phyloP scores from a whole-genome alignment of 495 filamentous ascomycete species.

The Penicillium tannophilum region DNA sequence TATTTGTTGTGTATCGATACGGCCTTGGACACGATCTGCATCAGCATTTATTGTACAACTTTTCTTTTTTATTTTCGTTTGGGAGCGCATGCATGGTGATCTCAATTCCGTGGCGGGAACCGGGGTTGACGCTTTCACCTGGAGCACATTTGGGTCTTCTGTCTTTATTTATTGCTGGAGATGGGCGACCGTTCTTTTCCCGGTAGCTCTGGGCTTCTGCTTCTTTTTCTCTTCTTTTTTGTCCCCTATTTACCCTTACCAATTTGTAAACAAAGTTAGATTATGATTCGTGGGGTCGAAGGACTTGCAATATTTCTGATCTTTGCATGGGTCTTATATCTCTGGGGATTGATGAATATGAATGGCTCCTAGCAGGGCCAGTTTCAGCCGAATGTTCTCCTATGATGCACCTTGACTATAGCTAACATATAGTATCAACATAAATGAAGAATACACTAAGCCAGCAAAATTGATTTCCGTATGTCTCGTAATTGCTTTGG shows the following conservation, averaged over 20 bases:
- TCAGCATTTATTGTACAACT: slow-evolving; percentile 33
- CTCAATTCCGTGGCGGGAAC: slow-evolving; percentile 28
- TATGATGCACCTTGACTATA: too few species aligned
- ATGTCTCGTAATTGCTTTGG: too few species aligned
- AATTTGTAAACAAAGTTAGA: slow-evolving; percentile 27
- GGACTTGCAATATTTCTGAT: not conserved
- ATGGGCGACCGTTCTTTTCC: not conserved
- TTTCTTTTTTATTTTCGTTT: slow-evolving; percentile 21
- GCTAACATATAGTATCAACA: too few species aligned
- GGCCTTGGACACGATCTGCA: slow-evolving; percentile 30
- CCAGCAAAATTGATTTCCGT: too few species aligned
- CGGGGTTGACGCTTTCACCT: slow-evolving; percentile 28
- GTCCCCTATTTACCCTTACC: slow-evolving; percentile 6
- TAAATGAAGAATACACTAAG: too few species aligned
- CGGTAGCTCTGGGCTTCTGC: slow-evolving; percentile 4
- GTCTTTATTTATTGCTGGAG: slow-evolving; percentile 9
- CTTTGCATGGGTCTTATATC: slow-evolving; percentile 9
- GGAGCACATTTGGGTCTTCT: slow-evolving; percentile 26
- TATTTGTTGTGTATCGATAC: slow-evolving; percentile 32
- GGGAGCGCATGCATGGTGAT: slow-evolving; percentile 35
- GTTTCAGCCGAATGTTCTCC: not conserved
- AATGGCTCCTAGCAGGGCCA: slow-evolving; percentile 3
- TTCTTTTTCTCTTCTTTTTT: slow-evolving; percentile 9
- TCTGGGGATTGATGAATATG: slow-evolving; percentile 9
- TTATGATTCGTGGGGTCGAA: slow-evolving; percentile 19